Conservation (phyloP, 2,329 filamentous ascomycete species). For the Reticulascus tulasneorum region DNA sequence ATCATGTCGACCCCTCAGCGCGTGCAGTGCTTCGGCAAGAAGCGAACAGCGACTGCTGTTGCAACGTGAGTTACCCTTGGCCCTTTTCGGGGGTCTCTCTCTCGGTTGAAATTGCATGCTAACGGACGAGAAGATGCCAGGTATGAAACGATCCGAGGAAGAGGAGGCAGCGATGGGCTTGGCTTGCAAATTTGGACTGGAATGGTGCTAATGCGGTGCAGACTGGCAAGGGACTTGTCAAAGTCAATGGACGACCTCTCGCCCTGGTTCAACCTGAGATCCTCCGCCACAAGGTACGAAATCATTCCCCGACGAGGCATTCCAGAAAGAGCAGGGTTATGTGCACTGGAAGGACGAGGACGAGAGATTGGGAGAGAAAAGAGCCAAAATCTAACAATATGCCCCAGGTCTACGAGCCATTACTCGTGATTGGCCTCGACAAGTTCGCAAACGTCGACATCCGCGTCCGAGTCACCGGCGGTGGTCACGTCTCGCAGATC, state of each 20-base stretch:
- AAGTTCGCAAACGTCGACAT: constrained; percentile 98
- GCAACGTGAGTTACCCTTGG: too few species aligned
- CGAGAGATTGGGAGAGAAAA: not conserved
- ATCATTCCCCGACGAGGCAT: not conserved
- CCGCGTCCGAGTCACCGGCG: constrained; percentile 90
- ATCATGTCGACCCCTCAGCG: constrained; percentile 76
- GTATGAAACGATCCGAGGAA: not conserved
- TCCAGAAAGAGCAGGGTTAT: too few species aligned
- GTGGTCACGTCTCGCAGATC: constrained; percentile 96
- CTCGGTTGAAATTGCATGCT: not conserved
- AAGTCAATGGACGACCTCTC: constrained; percentile 97
- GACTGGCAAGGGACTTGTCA: constrained; percentile 72
- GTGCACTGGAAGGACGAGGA: not conserved
- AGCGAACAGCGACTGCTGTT: constrained; percentile 85
- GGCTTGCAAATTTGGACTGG: constrained; percentile 5
- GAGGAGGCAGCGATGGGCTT: not conserved
- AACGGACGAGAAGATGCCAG: constrained; percentile 1
- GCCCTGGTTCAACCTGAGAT: constrained; percentile 92
- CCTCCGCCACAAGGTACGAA: constrained; percentile 88
- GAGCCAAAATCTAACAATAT: constrained; percentile 3
- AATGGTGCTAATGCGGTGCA: constrained; percentile 26
- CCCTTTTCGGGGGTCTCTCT: too few species aligned
- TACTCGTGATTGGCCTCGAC: constrained; percentile 95
- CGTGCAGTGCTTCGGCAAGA: constrained; percentile 99
- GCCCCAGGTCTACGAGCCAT: constrained; percentile 87